phyloP scores from a whole-genome alignment of 2,329 filamentous ascomycete species.

The Paecilomyces variotii region DNA sequence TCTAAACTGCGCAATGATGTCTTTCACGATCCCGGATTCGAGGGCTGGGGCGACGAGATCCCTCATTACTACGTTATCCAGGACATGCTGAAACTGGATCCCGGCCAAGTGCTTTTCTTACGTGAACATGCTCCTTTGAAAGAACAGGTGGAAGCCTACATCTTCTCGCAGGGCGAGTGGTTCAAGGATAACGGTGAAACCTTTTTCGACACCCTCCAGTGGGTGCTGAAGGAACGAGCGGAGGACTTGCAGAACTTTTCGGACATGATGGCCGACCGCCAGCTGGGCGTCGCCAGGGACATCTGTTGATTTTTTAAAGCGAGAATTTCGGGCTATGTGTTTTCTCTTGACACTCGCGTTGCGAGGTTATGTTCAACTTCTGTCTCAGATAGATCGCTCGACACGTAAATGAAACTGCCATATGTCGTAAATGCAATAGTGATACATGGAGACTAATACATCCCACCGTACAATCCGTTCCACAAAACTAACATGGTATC shows the following conservation, averaged over 20 bases:
- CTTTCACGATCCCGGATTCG: conserved; percentile 46
- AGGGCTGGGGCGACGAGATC: conserved; percentile 59
- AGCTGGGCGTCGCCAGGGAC: conserved; percentile 23
- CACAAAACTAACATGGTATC: not conserved
- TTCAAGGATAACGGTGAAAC: conserved; percentile 58
- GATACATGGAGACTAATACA: not conserved
- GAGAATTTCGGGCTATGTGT: not conserved
- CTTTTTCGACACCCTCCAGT: conserved; percentile 50
- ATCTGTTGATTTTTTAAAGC: not conserved
- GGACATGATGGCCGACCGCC: conserved; percentile 16
- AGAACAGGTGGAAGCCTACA: conserved; percentile 49
- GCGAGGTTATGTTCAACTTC: not conserved
- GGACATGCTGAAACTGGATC: conserved; percentile 57
- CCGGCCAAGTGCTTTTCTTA: conserved; percentile 51
- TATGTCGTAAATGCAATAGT: not conserved
- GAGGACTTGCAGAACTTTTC: conserved; percentile 39
- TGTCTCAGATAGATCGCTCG: not conserved
- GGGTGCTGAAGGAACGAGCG: conserved; percentile 49
- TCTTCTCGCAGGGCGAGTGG: conserved; percentile 48
- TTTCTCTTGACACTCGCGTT: not conserved
- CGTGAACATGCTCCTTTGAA: conserved; percentile 50
- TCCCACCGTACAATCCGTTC: not conserved
- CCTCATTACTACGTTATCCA: conserved; percentile 57
- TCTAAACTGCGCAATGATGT: conserved; percentile 41
- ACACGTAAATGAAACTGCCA: not conserved